These are phyloP conservation scores for Xylaria sp. DNA, from an alignment of 2,329 filamentous ascomycete species.

Conservation along the genomic window DNA sequence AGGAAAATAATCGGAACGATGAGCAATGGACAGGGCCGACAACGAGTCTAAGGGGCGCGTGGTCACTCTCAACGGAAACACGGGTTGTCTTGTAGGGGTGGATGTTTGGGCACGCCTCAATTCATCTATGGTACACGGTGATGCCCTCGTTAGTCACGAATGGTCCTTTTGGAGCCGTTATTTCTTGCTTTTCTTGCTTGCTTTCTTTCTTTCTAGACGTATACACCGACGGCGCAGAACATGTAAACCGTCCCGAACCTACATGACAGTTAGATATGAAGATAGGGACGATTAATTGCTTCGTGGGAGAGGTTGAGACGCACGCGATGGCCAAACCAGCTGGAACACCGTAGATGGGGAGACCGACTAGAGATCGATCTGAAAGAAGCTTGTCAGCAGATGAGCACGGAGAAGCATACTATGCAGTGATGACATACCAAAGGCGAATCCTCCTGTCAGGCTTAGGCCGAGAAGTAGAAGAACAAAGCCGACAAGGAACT, in stretches of 20 bases:
- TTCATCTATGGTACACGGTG: constrained; percentile 50
- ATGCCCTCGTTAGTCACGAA: constrained; percentile 32
- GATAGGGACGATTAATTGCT: constrained; percentile 8
- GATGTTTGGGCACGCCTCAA: constrained; percentile 41
- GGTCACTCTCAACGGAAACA: constrained; percentile 33
- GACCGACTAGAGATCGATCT: constrained; percentile 83
- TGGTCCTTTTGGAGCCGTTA: constrained; percentile 41
- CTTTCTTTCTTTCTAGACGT: constrained; percentile 70
- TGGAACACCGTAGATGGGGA: constrained; percentile 80
- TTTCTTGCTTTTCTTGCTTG: too few relatives aligned
- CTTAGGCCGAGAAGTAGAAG: constrained; percentile 75
- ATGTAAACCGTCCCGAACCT: constrained; percentile 96
- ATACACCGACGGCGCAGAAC: constrained; percentile 98
- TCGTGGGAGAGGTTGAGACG: constrained; percentile 45
- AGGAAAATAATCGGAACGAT: not conserved
- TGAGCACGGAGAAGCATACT: not conserved
- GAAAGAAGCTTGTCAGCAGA: constrained; percentile 23
- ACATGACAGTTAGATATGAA: constrained; percentile 31
- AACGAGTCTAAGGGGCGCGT: constrained; percentile 13
- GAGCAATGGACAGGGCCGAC: not conserved
- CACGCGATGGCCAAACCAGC: constrained; percentile 92
- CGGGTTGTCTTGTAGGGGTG: constrained; percentile 28
- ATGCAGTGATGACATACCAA: constrained; percentile 66
- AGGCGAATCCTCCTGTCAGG: constrained; percentile 78
- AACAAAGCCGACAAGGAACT: constrained; percentile 80